These are phyloP conservation scores for Phytopythium helicoides DNA, from an alignment of 352 stramenopile genomes.

Conservation along the genomic window DNA sequence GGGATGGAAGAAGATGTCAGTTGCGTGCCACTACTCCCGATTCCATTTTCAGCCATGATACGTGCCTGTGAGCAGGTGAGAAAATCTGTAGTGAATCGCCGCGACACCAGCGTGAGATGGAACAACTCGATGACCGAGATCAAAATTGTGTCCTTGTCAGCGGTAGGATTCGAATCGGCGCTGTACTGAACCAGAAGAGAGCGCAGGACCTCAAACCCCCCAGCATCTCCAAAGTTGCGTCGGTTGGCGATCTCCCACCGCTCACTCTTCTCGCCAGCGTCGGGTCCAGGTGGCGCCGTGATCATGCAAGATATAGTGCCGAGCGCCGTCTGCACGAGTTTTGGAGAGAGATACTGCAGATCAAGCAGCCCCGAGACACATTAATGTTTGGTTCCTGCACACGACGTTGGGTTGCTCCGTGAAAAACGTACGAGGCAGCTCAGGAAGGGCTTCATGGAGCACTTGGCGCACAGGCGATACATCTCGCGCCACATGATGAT, in stretches of 20 bases:
- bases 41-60: neutral
- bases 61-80: slow-evolving; percentile 47
- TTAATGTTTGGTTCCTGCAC: too few relatives aligned
- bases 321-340: slow-evolving; percentile 49
- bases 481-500: slow-evolving; percentile 80
- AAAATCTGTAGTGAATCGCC: slow-evolving; percentile 44
- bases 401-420: too few relatives aligned
- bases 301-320: slow-evolving; percentile 65
- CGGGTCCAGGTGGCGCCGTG: slow-evolving; percentile 43
- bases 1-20: neutral
- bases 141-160: slow-evolving; percentile 33
- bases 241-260: slow-evolving; percentile 74
- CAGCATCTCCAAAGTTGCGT: slow-evolving; percentile 71
- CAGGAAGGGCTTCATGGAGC: slow-evolving; percentile 80
- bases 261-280: slow-evolving; percentile 59
- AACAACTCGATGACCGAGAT: slow-evolving; percentile 57
- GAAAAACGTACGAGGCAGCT: slow-evolving; percentile 62
- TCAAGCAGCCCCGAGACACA: neutral
- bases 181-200: slow-evolving; percentile 70
- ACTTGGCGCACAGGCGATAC: slow-evolving; percentile 78
- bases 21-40: too few relatives aligned
- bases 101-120: slow-evolving; percentile 56
- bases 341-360: slow-evolving; percentile 47
- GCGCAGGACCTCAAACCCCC: slow-evolving; percentile 66
- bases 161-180: slow-evolving; percentile 14